Conservation (phyloP, 768 basidiomycete genomes). For the Chalciporus piperatus region DNA sequence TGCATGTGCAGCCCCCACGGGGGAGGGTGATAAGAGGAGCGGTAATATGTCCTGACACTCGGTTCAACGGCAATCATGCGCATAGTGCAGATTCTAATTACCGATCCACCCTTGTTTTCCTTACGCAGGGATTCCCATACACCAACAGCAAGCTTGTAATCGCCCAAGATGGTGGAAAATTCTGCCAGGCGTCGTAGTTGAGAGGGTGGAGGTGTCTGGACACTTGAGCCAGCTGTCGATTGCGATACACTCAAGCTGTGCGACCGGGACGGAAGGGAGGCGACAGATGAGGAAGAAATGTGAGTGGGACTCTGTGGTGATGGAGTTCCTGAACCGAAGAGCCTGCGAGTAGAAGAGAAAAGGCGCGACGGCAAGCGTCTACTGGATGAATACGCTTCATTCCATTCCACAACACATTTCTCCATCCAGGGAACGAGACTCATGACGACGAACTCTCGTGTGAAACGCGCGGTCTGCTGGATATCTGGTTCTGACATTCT, state of each 20-base stretch:
- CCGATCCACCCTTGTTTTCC: conserved; percentile 85
- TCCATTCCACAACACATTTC: conserved; percentile 89
- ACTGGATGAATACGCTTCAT: conserved; percentile 79
- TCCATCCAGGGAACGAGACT: conserved; percentile 97
- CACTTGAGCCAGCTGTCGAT: conserved; percentile 18
- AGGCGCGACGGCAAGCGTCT: conserved; percentile 78
- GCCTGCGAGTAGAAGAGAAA: conserved; percentile 81
- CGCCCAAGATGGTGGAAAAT: conserved; percentile 89
- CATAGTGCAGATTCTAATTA: conserved; percentile 30
- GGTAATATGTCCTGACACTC: conserved; percentile 74
- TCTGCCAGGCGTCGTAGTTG: conserved; percentile 91
- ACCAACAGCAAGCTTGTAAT: conserved; percentile 75
- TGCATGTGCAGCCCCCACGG: conserved; percentile 57
- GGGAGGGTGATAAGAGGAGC: conserved; percentile 64
- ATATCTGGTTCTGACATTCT: conserved; percentile 70
- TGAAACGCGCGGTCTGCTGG: conserved; percentile 68
- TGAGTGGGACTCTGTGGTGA: conserved; percentile 43
- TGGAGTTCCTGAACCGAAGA: conserved; percentile 67
- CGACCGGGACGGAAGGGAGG: conserved; percentile 37
- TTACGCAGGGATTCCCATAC: conserved; percentile 89
- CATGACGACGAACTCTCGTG: conserved; percentile 86
- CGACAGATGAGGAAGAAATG: conserved; percentile 37
- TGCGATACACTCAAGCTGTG: conserved; percentile 37
- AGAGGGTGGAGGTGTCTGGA: conserved; percentile 42
- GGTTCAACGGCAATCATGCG: conserved; percentile 5